phyloP scores from a whole-genome alignment of 2,329 filamentous ascomycete species.

The Clonostachys chloroleuca region DNA sequence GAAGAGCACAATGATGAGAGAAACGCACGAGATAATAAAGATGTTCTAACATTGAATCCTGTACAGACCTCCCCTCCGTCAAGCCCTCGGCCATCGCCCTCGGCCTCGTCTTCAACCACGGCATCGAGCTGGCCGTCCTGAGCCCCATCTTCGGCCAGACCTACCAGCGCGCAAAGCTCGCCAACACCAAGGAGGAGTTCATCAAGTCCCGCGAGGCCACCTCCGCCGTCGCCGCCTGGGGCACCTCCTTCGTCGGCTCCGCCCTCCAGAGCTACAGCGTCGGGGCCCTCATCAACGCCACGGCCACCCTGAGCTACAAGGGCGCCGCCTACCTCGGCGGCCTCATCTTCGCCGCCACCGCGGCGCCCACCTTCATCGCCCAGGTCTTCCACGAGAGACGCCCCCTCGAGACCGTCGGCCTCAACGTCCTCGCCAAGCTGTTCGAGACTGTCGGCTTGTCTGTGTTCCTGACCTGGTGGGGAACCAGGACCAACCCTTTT shows the following conservation, averaged over 20 bases:
- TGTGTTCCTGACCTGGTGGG: conserved; percentile 95
- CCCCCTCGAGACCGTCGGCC: conserved; percentile 82
- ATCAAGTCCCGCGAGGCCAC: conserved; percentile 88
- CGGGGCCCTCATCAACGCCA: conserved; percentile 88
- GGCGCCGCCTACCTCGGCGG: conserved; percentile 89
- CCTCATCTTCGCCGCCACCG: conserved; percentile 87
- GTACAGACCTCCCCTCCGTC: conserved; percentile 62
- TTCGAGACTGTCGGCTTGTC: conserved; percentile 92
- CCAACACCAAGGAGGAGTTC: conserved; percentile 97
- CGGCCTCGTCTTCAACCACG: conserved; percentile 94
- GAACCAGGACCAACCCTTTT: conserved; percentile 90
- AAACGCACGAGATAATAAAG: background rate
- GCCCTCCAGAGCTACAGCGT: conserved; percentile 87
- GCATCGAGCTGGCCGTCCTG: conserved; percentile 81
- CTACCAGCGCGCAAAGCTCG: conserved; percentile 85
- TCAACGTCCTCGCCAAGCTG: conserved; percentile 77
- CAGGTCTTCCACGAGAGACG: conserved; percentile 90
- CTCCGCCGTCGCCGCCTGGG: conserved; percentile 83
- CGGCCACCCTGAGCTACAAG: conserved; percentile 93
- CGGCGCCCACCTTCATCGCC: conserved; percentile 83
- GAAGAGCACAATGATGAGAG: background rate
- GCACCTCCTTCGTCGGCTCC: conserved; percentile 84
- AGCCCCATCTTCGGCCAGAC: conserved; percentile 89
- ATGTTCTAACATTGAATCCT: conserved; percentile 1
- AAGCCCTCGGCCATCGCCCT: conserved; percentile 98